Evolutionary conservation across 2,329 filamentous ascomycete genomes (phyloP).

Genomic region (Colletotrichum sp.): DNA sequence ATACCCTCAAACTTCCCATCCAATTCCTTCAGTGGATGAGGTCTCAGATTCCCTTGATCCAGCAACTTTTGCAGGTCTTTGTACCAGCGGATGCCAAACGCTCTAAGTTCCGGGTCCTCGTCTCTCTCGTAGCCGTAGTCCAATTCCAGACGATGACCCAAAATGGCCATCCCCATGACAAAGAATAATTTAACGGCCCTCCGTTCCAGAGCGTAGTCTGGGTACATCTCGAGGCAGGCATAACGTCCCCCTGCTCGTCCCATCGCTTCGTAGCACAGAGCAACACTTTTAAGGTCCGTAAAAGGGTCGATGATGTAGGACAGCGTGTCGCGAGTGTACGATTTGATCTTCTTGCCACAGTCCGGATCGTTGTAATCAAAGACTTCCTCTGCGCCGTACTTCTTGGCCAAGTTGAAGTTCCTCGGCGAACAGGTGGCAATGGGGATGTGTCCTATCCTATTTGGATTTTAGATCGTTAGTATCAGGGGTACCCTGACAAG

Average conservation of each 20-base stretch:
- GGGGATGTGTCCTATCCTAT: slow-evolving; percentile 3
- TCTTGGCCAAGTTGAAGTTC: slow-evolving; percentile 44
- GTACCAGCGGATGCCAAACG: neutral
- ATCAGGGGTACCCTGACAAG: neutral
- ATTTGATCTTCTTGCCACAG: slow-evolving; percentile 26
- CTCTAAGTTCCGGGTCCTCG: neutral
- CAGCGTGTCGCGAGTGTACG: slow-evolving; percentile 41
- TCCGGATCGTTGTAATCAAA: slow-evolving; percentile 48
- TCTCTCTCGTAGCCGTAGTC: neutral
- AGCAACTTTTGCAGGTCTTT: neutral
- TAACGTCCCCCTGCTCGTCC: slow-evolving; percentile 23
- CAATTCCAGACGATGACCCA: neutral
- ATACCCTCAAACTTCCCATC: neutral
- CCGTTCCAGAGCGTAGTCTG: neutral
- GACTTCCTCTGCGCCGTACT: slow-evolving; percentile 44
- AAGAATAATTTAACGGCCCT: neutral
- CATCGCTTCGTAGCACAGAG: slow-evolving; percentile 41
- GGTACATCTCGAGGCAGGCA: neutral
- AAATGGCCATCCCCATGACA: neutral
- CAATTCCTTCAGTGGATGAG: neutral
- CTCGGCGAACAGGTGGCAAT: slow-evolving; percentile 44
- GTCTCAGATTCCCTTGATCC: neutral
- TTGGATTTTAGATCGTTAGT: neutral
- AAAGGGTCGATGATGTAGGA: slow-evolving; percentile 43
- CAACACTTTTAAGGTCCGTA: slow-evolving; percentile 30